phyloP scores from a whole-genome alignment of 768 basidiomycete genomes.

The Naganishia onofrii region DNA sequence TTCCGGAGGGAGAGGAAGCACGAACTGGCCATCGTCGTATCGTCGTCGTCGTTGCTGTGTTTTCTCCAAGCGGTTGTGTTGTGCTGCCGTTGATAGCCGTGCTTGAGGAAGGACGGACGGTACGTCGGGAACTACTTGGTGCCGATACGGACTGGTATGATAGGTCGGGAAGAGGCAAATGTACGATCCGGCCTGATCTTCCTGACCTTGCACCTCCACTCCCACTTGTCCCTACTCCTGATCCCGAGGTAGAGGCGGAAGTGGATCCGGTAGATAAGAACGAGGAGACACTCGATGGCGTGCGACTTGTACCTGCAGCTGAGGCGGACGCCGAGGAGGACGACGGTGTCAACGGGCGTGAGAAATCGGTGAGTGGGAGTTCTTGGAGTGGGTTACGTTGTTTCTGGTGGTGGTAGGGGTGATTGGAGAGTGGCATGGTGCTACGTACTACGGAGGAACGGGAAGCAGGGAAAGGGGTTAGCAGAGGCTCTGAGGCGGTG shows the following conservation, averaged over 20 bases:
- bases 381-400: conserved; percentile 10
- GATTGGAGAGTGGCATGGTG: neutral
- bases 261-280: neutral
- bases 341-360: neutral
- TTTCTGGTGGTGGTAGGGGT: neutral
- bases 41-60: neutral
- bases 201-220: neutral
- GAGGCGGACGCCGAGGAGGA: neutral
- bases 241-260: neutral
- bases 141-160: neutral
- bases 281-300: neutral
- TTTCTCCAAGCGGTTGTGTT: neutral
- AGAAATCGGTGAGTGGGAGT: neutral
- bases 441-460: neutral
- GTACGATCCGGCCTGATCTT: conserved; percentile 1
- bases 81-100: neutral
- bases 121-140: neutral
- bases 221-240: neutral
- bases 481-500: no score
- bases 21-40: conserved; percentile 5
- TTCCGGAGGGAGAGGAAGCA: neutral
- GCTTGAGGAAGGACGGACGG: neutral
- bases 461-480: neutral
- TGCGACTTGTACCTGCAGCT: neutral
- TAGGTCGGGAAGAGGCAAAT: neutral